Conservation (phyloP, 2,329 filamentous ascomycete genomes). For the Blumeriella jaapii region DNA sequence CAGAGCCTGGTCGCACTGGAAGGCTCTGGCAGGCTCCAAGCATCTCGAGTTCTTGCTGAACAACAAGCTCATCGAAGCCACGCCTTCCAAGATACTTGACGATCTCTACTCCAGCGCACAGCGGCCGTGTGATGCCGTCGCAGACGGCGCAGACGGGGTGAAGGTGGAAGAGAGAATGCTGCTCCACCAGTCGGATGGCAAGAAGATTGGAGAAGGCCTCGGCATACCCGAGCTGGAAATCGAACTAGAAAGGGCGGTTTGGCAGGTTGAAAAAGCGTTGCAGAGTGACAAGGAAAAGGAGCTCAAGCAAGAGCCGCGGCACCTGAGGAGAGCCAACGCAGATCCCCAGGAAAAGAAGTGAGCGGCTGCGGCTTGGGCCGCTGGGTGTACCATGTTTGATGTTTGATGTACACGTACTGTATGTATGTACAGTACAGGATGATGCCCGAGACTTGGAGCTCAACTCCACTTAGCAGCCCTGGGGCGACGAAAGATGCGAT, state of each 20-base stretch:
- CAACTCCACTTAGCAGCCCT: too few relatives aligned
- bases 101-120: slow-evolving; percentile 47
- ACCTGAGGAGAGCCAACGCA: slow-evolving; percentile 12
- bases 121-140: slow-evolving; percentile 10
- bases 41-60: slow-evolving; percentile 74
- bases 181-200: slow-evolving; percentile 41
- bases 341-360: slow-evolving; percentile 14
- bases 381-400: neutral
- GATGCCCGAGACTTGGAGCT: too few relatives aligned
- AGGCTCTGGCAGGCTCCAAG: slow-evolving; percentile 71
- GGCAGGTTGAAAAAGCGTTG: slow-evolving; percentile 49
- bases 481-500: too few relatives aligned
- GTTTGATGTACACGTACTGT: neutral
- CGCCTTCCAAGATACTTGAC: slow-evolving; percentile 60
- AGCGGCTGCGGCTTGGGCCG: neutral
- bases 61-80: slow-evolving; percentile 55
- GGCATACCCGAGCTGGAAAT: slow-evolving; percentile 58
- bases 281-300: slow-evolving; percentile 20
- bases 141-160: slow-evolving; percentile 9
- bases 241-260: slow-evolving; percentile 65
- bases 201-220: slow-evolving; percentile 47
- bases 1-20: slow-evolving; percentile 84
- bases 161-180: slow-evolving; percentile 30
- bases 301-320: slow-evolving; percentile 17
- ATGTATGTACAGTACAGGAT: too few relatives aligned